Percentiles rank a stretch among this genome's conserved stretches.
Evolutionary conservation across 768 basidiomycete genomes (phyloP).

Genomic region (Auriscalpium orientale): DNA sequence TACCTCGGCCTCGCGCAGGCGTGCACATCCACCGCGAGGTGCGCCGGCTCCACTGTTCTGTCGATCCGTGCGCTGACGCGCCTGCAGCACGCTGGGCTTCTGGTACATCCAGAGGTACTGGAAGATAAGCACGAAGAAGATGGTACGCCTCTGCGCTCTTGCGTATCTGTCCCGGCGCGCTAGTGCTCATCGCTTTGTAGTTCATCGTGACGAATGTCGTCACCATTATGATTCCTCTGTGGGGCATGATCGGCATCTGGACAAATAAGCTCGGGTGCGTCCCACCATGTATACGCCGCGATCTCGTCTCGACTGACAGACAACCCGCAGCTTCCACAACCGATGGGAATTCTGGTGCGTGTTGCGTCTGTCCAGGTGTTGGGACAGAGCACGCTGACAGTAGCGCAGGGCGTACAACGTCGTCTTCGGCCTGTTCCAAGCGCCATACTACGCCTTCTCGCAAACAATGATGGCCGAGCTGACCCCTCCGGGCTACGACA

Average conservation of each 20-base stretch:
- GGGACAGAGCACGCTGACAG: background rate
- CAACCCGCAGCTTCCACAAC: slow-evolving; percentile 54
- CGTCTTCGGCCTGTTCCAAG: slow-evolving; percentile 75
- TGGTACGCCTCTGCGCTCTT: slow-evolving; percentile 37
- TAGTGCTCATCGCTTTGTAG: slow-evolving; percentile 24
- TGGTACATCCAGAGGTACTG: slow-evolving; percentile 79
- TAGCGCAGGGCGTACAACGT: slow-evolving; percentile 65
- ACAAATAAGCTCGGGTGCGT: slow-evolving; percentile 62
- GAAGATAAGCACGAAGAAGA: slow-evolving; percentile 75
- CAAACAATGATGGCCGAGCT: slow-evolving; percentile 89
- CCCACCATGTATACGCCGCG: no score
- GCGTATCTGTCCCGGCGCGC: background rate
- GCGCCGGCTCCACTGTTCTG: background rate
- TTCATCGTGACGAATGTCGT: slow-evolving; percentile 72
- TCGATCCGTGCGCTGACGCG: background rate
- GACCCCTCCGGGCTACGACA: slow-evolving; percentile 81
- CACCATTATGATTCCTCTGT: slow-evolving; percentile 71
- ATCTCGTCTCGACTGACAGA: no score
- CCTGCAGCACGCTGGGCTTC: slow-evolving; percentile 56
- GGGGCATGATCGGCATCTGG: slow-evolving; percentile 87
- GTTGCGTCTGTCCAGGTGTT: slow-evolving; percentile 7
- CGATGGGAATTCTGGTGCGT: slow-evolving; percentile 80
- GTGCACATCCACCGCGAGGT: slow-evolving; percentile 52
- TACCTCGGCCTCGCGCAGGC: slow-evolving; percentile 74
- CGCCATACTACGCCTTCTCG: slow-evolving; percentile 81